Evolutionary conservation across 1,284 basidiomycete species (phyloP).

Genomic region (Boletus hoseneyae): DNA sequence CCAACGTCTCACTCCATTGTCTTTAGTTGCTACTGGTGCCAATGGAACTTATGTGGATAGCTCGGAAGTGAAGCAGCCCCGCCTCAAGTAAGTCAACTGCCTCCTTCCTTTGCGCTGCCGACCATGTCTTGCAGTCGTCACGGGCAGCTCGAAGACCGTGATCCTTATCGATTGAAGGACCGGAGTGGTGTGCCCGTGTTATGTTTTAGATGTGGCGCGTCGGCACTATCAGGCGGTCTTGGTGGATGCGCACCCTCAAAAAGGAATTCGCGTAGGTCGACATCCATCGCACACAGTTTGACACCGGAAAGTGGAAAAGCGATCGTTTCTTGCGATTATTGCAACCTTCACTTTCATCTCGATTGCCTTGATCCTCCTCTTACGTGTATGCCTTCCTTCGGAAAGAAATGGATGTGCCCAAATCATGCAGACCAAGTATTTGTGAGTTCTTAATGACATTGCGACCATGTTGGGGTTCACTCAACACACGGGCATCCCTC

Average conservation of each 20-base stretch:
- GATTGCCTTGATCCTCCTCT: conserved; percentile 95
- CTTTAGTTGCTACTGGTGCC: conserved; percentile 65
- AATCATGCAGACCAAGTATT: conserved; percentile 85
- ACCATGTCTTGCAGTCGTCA: conserved; percentile 61
- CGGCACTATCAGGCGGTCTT: conserved; percentile 59
- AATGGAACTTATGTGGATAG: conserved; percentile 78
- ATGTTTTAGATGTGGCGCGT: conserved; percentile 87
- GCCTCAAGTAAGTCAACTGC: conserved; percentile 58
- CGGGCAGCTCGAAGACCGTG: conserved; percentile 88
- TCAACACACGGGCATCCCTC: conserved; percentile 10
- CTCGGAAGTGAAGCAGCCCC: conserved; percentile 72
- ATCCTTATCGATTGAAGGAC: conserved; percentile 85
- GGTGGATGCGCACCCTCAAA: conserved; percentile 46
- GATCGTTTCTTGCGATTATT: conserved; percentile 95
- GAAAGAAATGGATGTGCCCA: conserved; percentile 98
- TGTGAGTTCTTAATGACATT: conserved; percentile 41
- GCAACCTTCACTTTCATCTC: conserved; percentile 93
- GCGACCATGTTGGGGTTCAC: conserved; percentile 4
- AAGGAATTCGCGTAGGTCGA: conserved; percentile 52
- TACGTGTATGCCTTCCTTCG: conserved; percentile 78
- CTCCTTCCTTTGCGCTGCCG: conserved; percentile 10
- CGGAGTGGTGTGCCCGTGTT: conserved; percentile 78
- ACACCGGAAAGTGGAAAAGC: conserved; percentile 56
- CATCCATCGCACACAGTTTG: conserved; percentile 34
- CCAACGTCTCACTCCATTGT: conserved; percentile 15